These are phyloP conservation scores for Mortierella sp. DNA, from an alignment of 371 early-diverging fungal species.

Conservation along the genomic window DNA sequence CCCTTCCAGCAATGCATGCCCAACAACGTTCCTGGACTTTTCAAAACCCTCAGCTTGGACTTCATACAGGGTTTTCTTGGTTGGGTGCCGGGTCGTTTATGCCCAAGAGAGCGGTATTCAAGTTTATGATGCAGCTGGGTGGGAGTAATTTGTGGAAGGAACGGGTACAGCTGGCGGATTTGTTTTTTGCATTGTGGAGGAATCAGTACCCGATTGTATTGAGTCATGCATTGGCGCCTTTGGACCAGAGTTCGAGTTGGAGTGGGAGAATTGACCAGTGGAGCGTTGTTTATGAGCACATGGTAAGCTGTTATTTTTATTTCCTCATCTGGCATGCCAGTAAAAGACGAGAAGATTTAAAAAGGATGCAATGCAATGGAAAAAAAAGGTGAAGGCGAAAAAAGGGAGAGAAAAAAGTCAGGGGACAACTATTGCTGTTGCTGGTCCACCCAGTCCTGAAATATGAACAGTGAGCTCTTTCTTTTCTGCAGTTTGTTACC, in stretches of 20 bases:
- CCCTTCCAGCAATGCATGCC: slow-evolving; percentile 68
- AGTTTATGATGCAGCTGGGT: slow-evolving; percentile 70
- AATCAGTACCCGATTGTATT: slow-evolving; percentile 76
- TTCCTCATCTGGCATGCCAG: neutral
- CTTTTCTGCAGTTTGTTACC: neutral
- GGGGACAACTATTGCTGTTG: neutral
- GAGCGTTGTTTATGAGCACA: slow-evolving; percentile 61
- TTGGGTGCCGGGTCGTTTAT: slow-evolving; percentile 72
- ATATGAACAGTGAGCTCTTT: neutral
- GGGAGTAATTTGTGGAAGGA: slow-evolving; percentile 70
- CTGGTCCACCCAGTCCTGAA: neutral
- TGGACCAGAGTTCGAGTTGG: slow-evolving; percentile 63
- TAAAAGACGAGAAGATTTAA: neutral
- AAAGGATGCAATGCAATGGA: no score
- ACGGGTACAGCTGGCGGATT: slow-evolving; percentile 66
- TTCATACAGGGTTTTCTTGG: slow-evolving; percentile 75
- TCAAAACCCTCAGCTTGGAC: slow-evolving; percentile 59
- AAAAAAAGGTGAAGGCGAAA: neutral
- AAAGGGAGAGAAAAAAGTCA: neutral
- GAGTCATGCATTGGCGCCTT: slow-evolving; percentile 64
- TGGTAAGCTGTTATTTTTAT: slow-evolving; percentile 41
- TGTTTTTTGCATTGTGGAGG: slow-evolving; percentile 74
- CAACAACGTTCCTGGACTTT: slow-evolving; percentile 72
- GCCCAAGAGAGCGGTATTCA: slow-evolving; percentile 64
- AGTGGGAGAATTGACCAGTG: slow-evolving; percentile 62